phyloP scores from a whole-genome alignment of 306 rosid genomes.

The Acmispon strigosus region DNA sequence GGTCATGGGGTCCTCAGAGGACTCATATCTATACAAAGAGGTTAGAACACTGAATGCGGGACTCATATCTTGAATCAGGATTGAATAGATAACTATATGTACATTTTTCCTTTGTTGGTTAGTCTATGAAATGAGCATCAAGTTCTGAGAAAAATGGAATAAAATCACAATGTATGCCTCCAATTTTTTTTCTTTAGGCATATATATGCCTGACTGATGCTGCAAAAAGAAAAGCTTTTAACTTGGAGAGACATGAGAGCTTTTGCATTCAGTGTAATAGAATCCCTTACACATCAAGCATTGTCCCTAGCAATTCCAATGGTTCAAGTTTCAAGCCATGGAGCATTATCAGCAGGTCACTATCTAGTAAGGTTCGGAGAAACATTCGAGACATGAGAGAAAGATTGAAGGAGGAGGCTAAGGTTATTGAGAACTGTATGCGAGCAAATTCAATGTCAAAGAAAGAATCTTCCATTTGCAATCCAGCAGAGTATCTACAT shows the following conservation, averaged over 20 bases:
- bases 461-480: slow-evolving; percentile 40
- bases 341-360: slow-evolving; percentile 28
- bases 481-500: slow-evolving; percentile 22
- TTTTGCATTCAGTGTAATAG: slow-evolving; percentile 73
- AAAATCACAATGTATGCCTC: neutral
- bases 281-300: slow-evolving; percentile 36
- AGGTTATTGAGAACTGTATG: slow-evolving; percentile 76
- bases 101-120: neutral
- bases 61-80: too few species aligned
- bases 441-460: slow-evolving; percentile 37
- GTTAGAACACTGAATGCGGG: too few species aligned
- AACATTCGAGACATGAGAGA: slow-evolving; percentile 54
- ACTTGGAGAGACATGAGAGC: slow-evolving; percentile 46
- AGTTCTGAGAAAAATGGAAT: neutral
- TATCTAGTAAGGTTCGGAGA: slow-evolving; percentile 37
- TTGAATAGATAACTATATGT: too few species aligned
- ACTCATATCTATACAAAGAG: too few species aligned
- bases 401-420: slow-evolving; percentile 65
- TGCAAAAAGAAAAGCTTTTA: slow-evolving; percentile 59
- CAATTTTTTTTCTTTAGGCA: slow-evolving; percentile 42
- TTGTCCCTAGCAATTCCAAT: slow-evolving; percentile 24
- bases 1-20: too few species aligned
- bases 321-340: slow-evolving; percentile 27
- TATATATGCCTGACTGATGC: slow-evolving; percentile 57
- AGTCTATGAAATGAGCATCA: neutral